Evolutionary conservation across 2,329 filamentous ascomycete species (phyloP), one percentile per base, ranked within the genome.

Genomic region (Pseudogymnoascus destructans): DNA sequence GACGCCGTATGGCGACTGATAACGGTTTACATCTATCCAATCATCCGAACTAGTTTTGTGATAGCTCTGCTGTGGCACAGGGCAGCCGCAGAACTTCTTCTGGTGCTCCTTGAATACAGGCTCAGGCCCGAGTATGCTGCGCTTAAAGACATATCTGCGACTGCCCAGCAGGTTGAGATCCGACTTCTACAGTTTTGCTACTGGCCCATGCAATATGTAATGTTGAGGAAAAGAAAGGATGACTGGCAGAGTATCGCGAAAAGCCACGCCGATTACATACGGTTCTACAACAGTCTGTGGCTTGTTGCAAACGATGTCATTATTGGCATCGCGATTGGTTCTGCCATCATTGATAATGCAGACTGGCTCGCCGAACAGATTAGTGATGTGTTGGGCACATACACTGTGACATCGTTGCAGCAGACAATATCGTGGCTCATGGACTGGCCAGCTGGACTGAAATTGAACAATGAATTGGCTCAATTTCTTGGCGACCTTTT

Each of bases 201-300:
- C 71, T 97, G 92, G 91, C 95, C 93, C 1, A 89, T 95, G 72
- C 92, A 98, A 70, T 96, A 97, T 69, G 79, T 92, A 42, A 97
- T 90, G 13, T 73, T 98, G 52, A 85, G 91, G n/a, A 84, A 88
- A 67, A 80, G 91, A 36, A 95, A 95, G 68, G 84, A 85, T 62
- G 89, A 95, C 65, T 97, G 93, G 92, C 88, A 90, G 60, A 97
- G 92, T 69, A 87, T 97, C 58, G 96, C 91, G 0, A 93, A 86
- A 54, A 95, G 86, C 66, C 92, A 98, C 70, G 89, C 92, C 0
- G 93, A 98, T 70, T 98, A 98, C 70, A 98, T 98, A 64, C 86
- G 93, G 13, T 98, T 98, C 72, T 98, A 97, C 74, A 98, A 98
- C 71, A 96, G 90, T 67, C 76, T 98, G 3, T 98, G 93, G 93